Base-by-base conservation (phyloP, 208 protist genomes). In the Leptomonas seymouri region DNA sequence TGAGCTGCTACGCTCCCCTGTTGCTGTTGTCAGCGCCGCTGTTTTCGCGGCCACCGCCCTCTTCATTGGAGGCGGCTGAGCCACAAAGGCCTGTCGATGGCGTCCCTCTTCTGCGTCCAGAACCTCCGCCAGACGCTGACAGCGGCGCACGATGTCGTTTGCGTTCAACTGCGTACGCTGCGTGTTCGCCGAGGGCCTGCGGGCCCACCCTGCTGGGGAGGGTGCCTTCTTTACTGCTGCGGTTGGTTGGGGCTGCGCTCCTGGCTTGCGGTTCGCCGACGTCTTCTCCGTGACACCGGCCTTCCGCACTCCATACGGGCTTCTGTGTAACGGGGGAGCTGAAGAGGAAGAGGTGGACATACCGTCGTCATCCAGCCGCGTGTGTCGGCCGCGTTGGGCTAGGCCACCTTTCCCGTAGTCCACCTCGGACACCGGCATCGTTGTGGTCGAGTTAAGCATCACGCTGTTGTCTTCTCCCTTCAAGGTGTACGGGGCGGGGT, bases 81-180 rank as follows among this genome's bases (percentile, higher is more conserved):
- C 46, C 25, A 55, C 59, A 23, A 65, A 65, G 20, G 45, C 42
- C 31, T 55, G 59, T 3, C 44, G 59, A 21, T 65, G 59, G 16
- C 72, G 61, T 1, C 34, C 54, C 42, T 82, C 72, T 41, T 71
- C 66, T 3, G 58, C 62, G 31, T 80, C 78, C 6, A 84, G 53
- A 2, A 49, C 59, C 30, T 80, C 68, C 20, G 69, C 76, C 16
- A 84, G 69, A 4, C 60, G 67, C 31, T 71, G 78, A 51, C 62
- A 70, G 20, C 78, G 78, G 16, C 53, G 73, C 9, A 78, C 68
- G 18, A 84, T 84, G 39, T 80, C 78, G 27, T 67, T 36, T 0
- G 68, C 57, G 34, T 76, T 9, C n/a, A 80, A 54, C 7, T 66
- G 68, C 31, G 44, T 14, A 11, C 48, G 48, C 30, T 36, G 61